A percentile compares a stretch with the other conserved stretches of the same genome.
Evolutionary conservation across 2,329 filamentous ascomycete genomes (phyloP).

Genomic region (Zarea fungicola): DNA sequence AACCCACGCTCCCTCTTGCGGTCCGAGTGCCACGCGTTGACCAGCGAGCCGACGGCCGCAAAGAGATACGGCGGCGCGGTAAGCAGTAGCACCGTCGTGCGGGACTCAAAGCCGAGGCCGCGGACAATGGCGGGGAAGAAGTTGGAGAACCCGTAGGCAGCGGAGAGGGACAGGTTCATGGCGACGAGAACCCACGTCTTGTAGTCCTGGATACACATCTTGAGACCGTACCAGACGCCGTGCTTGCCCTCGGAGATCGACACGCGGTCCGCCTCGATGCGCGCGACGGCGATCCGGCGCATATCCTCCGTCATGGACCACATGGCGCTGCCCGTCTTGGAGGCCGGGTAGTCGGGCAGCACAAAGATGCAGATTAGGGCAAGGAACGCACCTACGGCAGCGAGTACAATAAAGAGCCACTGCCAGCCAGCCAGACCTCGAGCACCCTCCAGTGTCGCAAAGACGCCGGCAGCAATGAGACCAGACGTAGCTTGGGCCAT

Average conservation of each 20-base stretch:
- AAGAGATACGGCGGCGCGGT: constrained; percentile 18
- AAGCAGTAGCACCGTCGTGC: constrained; percentile 16
- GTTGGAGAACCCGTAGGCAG: constrained; percentile 19
- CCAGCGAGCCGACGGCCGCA: constrained; percentile 1
- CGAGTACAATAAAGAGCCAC: constrained; percentile 38
- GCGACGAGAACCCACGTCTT: constrained; percentile 21
- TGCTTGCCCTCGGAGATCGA: constrained; percentile 20
- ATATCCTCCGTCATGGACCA: constrained; percentile 22
- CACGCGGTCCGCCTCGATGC: constrained; percentile 20
- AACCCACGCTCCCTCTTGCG: not conserved
- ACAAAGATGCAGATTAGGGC: constrained; percentile 18
- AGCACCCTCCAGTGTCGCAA: constrained; percentile 16
- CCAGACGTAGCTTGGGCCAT: constrained; percentile 20
- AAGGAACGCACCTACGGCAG: constrained; percentile 16
- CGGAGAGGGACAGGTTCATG: too few relatives aligned
- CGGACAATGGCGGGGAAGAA: constrained; percentile 20
- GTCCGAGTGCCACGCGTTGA: not conserved
- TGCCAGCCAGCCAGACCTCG: constrained; percentile 33
- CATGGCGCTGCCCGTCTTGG: constrained; percentile 16
- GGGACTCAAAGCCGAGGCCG: constrained; percentile 14
- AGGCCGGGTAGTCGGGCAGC: constrained; percentile 21
- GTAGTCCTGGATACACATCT: constrained; percentile 19
- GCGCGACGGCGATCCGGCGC: constrained; percentile 20
- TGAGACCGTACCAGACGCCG: constrained; percentile 19
- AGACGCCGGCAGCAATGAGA: constrained; percentile 22